Base-by-base conservation (phyloP, 1,284 basidiomycete species). In the Pseudozyma pruni region DNA sequence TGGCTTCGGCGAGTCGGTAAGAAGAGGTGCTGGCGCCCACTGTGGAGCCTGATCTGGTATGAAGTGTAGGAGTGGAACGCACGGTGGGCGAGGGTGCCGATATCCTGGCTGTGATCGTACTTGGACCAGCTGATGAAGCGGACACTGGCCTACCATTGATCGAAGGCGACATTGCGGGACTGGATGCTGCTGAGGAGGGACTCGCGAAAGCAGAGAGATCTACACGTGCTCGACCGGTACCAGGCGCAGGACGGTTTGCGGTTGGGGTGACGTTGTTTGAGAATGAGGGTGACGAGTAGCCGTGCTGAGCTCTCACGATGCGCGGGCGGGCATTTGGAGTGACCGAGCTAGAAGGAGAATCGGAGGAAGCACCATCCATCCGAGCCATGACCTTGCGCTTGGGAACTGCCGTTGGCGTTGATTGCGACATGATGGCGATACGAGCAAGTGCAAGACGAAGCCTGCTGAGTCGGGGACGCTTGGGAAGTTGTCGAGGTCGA, bases 301-400 rank as follows among this genome's bases (percentile, higher is more conserved):
- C 62, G 49, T 66, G 69, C 4, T 61, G 62, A 7, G 58, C 53
- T 46, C 69, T 43, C 31, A 66, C 34, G 25, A 66, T 62, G 8
- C 59, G 56, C 22, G 69, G 69, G 19, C 69, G 57, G 16, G 69
- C 44, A 10, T 53, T 58, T 8, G 67, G 68, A 0, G 68, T 72
- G 8, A 64, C 34, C 3, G 63, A 59, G 35, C 35, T 49, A 19
- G 61, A 59, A 11, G 57, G 52, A 17, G 70, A 61, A 11, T 69
- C 61, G 32, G 52, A 39, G 7, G 53, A 29, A 19, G 31, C 67
- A 16, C 49, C 35, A 16, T 72, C 64, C 58, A 68, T 69, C 8
- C 64, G 64, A 13, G 48, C 64, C 70, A 69, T 72, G 23, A 70
- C 70, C 52, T 68, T 70, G 47, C 67, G 67, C 29, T 70, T 70